A percentile compares a stretch with the other conserved stretches of the same genome.
These are phyloP conservation scores for Diplodia mutila DNA, from an alignment of 2,329 filamentous ascomycete genomes.

Conservation along the genomic window DNA sequence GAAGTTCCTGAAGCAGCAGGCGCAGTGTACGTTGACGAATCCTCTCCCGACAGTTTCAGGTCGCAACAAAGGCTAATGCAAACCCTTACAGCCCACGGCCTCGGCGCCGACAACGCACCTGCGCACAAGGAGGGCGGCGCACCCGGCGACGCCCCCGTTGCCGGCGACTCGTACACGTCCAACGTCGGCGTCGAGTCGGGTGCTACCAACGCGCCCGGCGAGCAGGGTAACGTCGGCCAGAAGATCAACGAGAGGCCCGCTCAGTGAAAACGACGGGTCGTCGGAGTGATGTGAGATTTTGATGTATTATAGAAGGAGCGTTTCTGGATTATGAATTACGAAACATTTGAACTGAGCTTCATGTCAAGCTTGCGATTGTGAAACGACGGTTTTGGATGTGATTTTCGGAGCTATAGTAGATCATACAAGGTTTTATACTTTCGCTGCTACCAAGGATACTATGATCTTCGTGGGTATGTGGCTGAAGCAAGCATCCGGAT, in stretches of 20 bases:
- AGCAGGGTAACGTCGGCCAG: slow-evolving; percentile 4
- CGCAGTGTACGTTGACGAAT: background rate
- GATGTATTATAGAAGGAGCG: background rate
- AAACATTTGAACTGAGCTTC: background rate
- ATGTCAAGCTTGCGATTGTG: background rate
- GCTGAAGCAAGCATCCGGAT: no score
- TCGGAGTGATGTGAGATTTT: background rate
- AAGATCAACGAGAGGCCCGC: slow-evolving; percentile 8
- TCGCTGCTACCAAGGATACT: background rate
- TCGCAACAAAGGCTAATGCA: background rate
- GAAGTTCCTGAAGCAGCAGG: slow-evolving; percentile 15
- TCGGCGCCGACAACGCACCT: slow-evolving; percentile 6
- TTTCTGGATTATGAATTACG: background rate
- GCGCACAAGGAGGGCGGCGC: background rate
- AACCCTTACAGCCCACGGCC: background rate
- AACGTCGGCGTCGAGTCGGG: background rate
- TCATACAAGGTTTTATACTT: no score
- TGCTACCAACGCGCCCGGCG: background rate
- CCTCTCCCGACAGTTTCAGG: background rate
- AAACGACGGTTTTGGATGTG: no score
- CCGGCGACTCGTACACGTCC: slow-evolving; percentile 8
- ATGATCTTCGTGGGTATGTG: no score
- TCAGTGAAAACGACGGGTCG: background rate
- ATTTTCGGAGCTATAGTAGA: no score
- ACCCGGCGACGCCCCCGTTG: background rate